Evolutionary conservation across 2,329 filamentous ascomycete species (phyloP), one percentile per base, ranked within the genome.

Genomic region (Grosmannia serpens): DNA sequence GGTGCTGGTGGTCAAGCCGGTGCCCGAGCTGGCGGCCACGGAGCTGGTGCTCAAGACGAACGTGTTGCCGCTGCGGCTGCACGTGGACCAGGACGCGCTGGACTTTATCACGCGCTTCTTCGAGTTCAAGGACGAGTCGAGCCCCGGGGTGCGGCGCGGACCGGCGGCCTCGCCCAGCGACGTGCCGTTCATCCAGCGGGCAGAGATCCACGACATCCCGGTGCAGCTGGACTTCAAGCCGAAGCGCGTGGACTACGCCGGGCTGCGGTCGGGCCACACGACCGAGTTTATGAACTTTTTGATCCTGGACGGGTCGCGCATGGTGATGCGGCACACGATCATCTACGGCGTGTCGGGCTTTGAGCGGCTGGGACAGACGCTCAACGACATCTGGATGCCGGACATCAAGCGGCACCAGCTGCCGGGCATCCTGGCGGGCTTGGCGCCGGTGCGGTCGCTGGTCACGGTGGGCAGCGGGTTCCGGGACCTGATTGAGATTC

Each of bases 261-360:
- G 91, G 4, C 80, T 99, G 4, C 85, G 91, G 29, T 96, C 94
- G 1, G 94, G 94, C 1, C 90, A 89, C 64, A 97, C 94, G 0
- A 95, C 90, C 0, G 94, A 99, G 70, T 95, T 99, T 67, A 97
- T 97, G 91, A 99, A 99, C 70, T 96, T 99, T 69, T 81, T 99
- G 63, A 88, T 92, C 17, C 81, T 99, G 1, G 94, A 99, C 65
- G 86, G 89, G 63, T 85, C 94, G 2, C 85, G 92, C 61, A 88
- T 99, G 79, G 82, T 87, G 8, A 80, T 99, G 57, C 83, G 88
- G 15, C 91, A 92, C 69, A 88, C 89, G 29, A 97, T 99, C 64
- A 84, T 97, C 41, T 96, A 97, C 65, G 94, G 95, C 31, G 83
- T 96, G 1, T 85, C 85, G 9, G 94, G 94, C 0, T 96, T 97